Base-by-base conservation (phyloP, 2,329 filamentous ascomycete species). In the Bipolaris victoriae region DNA sequence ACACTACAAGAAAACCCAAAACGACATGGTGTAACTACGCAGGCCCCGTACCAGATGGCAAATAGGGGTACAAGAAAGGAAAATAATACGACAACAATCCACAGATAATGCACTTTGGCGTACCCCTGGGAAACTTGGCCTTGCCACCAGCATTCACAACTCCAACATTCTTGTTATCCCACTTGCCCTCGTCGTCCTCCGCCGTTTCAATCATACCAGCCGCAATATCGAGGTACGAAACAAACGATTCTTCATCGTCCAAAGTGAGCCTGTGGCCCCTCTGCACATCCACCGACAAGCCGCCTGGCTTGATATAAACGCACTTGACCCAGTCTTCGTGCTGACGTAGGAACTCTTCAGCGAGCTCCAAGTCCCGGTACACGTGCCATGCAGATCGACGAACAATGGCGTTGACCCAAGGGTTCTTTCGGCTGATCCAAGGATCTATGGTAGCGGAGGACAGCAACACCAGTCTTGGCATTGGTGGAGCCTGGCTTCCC, bases 131-230 rank as follows among this genome's bases (percentile, higher is more conserved):
- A 48, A 79, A 76, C 33, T 67, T 75, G 3, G 76, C 77, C 7
- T 55, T 61, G 1, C 68, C 68, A 11, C 58, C 59, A 6, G 61
- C 58, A 57, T 78, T 77, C 2, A 71, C 49, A 7, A 76, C 74
- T 6, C 63, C 57, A 24, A 71, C 64, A 49, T 68, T 68, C 58
- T 55, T 59, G n/a, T 49, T 57, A 33, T 64, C 61, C 36, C 55
- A 65, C 7, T 36, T 37, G 5, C 58, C 61, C 33, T 79, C 72
- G 0, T 76, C 80, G 5, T 76, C 77, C 10, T 41, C 33, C 2
- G 36, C 45, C 13, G 52, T 35, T 64, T 84, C 80, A 16, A 83
- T 71, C 82, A 84, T 84, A 0, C 65, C 81, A 1, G 78, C 80
- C 1, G 80, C 74, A 15, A 83, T 62, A 61, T 83, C 81, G 4